phyloP scores from a whole-genome alignment of 1,139 yeast genomes.

The Taphrina betulina region DNA sequence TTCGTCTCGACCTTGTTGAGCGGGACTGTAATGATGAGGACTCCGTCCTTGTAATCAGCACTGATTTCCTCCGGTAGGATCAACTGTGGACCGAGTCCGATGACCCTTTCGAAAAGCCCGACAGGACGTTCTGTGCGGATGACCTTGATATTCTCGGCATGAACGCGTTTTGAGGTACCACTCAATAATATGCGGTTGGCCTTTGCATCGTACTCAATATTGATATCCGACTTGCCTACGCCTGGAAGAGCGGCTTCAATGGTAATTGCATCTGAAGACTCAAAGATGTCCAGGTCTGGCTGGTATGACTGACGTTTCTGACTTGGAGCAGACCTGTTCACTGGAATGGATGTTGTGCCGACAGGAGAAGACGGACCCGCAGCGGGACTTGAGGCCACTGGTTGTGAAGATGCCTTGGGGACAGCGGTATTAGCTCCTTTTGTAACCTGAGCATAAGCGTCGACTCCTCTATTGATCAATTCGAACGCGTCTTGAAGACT shows the following conservation, averaged over 20 bases:
- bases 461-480: slow-evolving; percentile 1
- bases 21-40: slow-evolving; percentile 54
- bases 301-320: slow-evolving; percentile 13
- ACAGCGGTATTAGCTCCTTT: no score
- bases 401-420: no score
- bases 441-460: slow-evolving; percentile 1
- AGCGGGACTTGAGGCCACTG: no score
- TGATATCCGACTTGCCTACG: slow-evolving; percentile 21
- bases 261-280: slow-evolving; percentile 3
- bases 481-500: slow-evolving; percentile 11
- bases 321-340: no score
- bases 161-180: neutral
- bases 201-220: slow-evolving; percentile 19
- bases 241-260: slow-evolving; percentile 26
- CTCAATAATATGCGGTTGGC: slow-evolving; percentile 19
- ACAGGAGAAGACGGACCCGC: neutral
- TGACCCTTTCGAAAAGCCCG: slow-evolving; percentile 52
- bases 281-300: slow-evolving; percentile 27
- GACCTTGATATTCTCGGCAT: slow-evolving; percentile 14
- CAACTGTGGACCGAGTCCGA: slow-evolving; percentile 56
- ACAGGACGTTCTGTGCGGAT: slow-evolving; percentile 39
- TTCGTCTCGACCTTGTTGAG: slow-evolving; percentile 42
- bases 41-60: slow-evolving; percentile 55
- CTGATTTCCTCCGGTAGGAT: slow-evolving; percentile 54
- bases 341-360: slow-evolving; percentile 1